phyloP scores from a whole-genome alignment of 768 basidiomycete species.

The Vararia minispora region DNA sequence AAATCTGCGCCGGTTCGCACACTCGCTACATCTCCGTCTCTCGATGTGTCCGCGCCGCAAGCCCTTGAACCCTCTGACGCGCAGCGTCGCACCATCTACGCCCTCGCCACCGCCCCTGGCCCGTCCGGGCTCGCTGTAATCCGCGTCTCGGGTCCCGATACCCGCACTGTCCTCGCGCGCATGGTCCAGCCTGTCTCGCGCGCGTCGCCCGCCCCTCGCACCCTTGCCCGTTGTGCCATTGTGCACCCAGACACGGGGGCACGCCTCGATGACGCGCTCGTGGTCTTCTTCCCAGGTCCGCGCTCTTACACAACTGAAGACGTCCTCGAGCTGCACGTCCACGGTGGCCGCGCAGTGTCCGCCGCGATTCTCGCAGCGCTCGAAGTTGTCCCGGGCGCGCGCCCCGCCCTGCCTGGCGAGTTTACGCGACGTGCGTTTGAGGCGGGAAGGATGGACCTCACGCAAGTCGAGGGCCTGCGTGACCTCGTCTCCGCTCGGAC shows the following conservation, averaged over 20 bases:
- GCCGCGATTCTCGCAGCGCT: slow-evolving; percentile 58
- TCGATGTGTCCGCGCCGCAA: background rate
- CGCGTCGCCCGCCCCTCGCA: slow-evolving; percentile 43
- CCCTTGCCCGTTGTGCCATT: slow-evolving; percentile 58
- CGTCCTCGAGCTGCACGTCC: slow-evolving; percentile 75
- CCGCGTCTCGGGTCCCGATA: slow-evolving; percentile 73
- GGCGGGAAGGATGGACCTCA: slow-evolving; percentile 73
- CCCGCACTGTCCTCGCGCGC: slow-evolving; percentile 44
- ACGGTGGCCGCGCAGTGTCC: slow-evolving; percentile 77
- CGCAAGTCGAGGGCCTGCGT: slow-evolving; percentile 80
- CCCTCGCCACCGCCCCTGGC: slow-evolving; percentile 78
- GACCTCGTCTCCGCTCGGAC: slow-evolving; percentile 88
- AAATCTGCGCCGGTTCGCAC: background rate
- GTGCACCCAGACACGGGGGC: slow-evolving; percentile 51
- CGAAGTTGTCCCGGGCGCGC: slow-evolving; percentile 45
- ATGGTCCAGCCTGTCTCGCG: slow-evolving; percentile 34
- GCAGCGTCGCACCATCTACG: slow-evolving; percentile 73
- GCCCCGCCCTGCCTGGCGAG: slow-evolving; percentile 80
- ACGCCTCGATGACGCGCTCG: slow-evolving; percentile 67
- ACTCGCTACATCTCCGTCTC: slow-evolving; percentile 1
- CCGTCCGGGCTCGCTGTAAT: slow-evolving; percentile 78
- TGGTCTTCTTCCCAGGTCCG: slow-evolving; percentile 71
- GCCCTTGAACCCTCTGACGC: slow-evolving; percentile 29
- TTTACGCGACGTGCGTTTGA: slow-evolving; percentile 80
- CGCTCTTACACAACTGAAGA: slow-evolving; percentile 80